Evolutionary conservation across 768 basidiomycete genomes (phyloP).

Genomic region (Hirschioporus abietinus): DNA sequence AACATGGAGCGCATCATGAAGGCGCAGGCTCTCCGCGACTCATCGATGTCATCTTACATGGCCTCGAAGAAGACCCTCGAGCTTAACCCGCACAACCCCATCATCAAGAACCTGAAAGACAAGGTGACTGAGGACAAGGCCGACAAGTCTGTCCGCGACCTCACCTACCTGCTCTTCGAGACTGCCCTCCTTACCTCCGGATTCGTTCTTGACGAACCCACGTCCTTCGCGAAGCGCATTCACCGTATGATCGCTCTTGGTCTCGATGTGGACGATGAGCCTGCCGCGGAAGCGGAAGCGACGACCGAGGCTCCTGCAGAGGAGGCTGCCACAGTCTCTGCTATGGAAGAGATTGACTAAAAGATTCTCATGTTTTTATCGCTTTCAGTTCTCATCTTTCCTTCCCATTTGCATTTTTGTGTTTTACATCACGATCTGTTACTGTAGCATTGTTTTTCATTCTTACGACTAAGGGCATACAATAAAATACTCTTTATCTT

Average conservation of each 20-base stretch:
- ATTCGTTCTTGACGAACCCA: slow-evolving; percentile 93
- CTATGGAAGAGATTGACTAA: slow-evolving; percentile 98
- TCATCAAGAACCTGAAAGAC: slow-evolving; percentile 93
- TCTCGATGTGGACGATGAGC: slow-evolving; percentile 74
- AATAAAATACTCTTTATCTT: neutral
- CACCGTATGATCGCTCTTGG: slow-evolving; percentile 87
- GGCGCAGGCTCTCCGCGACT: slow-evolving; percentile 94
- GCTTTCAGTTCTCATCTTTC: slow-evolving; percentile 18
- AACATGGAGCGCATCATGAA: slow-evolving; percentile 99
- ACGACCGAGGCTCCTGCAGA: slow-evolving; percentile 45
- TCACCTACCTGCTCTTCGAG: slow-evolving; percentile 95
- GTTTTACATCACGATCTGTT: neutral
- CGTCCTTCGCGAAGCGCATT: slow-evolving; percentile 93
- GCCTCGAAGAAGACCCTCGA: slow-evolving; percentile 97
- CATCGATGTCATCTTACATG: slow-evolving; percentile 99
- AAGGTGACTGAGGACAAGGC: slow-evolving; percentile 97
- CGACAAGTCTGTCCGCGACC: slow-evolving; percentile 96
- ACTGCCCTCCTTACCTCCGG: slow-evolving; percentile 93
- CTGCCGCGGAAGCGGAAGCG: slow-evolving; percentile 36
- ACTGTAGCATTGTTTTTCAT: neutral
- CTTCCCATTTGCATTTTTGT: neutral
- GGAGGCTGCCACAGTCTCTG: slow-evolving; percentile 65
- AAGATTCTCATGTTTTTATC: slow-evolving; percentile 17
- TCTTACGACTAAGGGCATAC: neutral
- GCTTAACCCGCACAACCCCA: slow-evolving; percentile 86